These are phyloP conservation scores for Salix arbutifolia DNA, from an alignment of 345 rosid genomes.

Conservation along the genomic window DNA sequence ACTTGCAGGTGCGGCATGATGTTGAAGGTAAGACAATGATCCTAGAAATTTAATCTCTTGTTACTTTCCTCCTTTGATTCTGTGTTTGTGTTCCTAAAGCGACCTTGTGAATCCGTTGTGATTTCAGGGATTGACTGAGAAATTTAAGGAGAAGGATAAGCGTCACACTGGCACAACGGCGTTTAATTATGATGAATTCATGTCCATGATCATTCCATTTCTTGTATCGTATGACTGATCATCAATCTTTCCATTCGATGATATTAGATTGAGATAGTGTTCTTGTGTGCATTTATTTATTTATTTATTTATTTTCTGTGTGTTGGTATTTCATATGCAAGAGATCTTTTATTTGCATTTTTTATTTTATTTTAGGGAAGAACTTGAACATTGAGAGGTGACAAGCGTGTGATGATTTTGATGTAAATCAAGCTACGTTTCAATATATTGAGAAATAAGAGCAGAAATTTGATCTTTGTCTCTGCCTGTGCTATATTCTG, in stretches of 20 bases:
- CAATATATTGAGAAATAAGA: background rate
- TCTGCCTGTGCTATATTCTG: background rate
- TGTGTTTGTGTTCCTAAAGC: background rate
- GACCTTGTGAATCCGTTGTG: background rate
- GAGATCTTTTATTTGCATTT: background rate
- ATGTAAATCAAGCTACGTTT: background rate
- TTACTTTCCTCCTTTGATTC: background rate
- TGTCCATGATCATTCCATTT: constrained; percentile 60
- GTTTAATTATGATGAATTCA: constrained; percentile 50
- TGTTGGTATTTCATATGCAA: background rate
- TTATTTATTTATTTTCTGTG: background rate
- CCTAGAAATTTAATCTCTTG: background rate
- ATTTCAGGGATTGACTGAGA: constrained; percentile 64
- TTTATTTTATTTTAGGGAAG: background rate
- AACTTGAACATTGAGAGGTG: background rate
- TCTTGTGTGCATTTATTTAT: background rate
- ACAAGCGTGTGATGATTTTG: background rate
- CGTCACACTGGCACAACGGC: constrained; percentile 46
- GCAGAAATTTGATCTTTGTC: background rate
- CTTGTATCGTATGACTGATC: constrained; percentile 46
- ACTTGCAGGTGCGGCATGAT: constrained; percentile 67
- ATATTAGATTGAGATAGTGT: background rate
- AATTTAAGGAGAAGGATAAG: constrained; percentile 62
- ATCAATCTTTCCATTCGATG: background rate
- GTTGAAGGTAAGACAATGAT: constrained; percentile 47